Evolutionary conservation across 2,329 filamentous ascomycete genomes (phyloP).

Genomic region (Mycosphaerella sp.): DNA sequence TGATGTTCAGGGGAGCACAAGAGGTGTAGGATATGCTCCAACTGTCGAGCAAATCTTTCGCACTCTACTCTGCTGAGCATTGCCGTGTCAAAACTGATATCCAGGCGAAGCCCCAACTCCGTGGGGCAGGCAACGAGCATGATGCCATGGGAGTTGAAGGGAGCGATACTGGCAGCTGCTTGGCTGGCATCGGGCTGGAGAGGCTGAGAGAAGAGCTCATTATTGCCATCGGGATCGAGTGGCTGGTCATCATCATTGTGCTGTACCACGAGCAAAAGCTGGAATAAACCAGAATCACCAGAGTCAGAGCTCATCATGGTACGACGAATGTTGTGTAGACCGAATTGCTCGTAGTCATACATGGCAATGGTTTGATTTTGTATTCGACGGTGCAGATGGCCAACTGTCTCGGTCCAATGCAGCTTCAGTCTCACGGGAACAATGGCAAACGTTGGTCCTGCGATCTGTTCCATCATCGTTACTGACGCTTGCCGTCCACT

Average conservation of each 20-base stretch:
- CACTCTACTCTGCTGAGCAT: constrained; percentile 2
- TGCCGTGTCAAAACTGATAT: constrained; percentile 1
- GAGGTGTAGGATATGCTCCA: constrained; percentile 6
- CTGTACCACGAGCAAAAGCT: constrained; percentile 48
- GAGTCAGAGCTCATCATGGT: background rate
- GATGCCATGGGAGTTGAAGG: background rate
- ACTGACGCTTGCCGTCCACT: constrained; percentile 23
- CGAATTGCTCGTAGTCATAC: constrained; percentile 11
- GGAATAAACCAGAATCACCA: constrained; percentile 47
- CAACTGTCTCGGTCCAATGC: background rate
- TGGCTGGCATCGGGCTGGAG: background rate
- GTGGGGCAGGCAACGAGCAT: background rate
- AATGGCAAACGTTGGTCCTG: constrained; percentile 18
- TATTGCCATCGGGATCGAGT: background rate
- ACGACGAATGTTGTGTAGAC: constrained; percentile 1
- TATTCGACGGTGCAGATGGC: background rate
- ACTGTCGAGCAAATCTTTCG: constrained; percentile 1
- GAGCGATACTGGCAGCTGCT: background rate
- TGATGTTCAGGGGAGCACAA: constrained; percentile 1
- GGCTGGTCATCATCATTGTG: background rate
- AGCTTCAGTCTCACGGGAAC: constrained; percentile 5
- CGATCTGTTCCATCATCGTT: constrained; percentile 2
- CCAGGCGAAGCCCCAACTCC: background rate
- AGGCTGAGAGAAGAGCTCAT: background rate
- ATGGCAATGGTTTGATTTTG: constrained; percentile 11